These are phyloP conservation scores for Fusarium anthophilum DNA, from an alignment of 2,329 filamentous ascomycete genomes.

Conservation along the genomic window DNA sequence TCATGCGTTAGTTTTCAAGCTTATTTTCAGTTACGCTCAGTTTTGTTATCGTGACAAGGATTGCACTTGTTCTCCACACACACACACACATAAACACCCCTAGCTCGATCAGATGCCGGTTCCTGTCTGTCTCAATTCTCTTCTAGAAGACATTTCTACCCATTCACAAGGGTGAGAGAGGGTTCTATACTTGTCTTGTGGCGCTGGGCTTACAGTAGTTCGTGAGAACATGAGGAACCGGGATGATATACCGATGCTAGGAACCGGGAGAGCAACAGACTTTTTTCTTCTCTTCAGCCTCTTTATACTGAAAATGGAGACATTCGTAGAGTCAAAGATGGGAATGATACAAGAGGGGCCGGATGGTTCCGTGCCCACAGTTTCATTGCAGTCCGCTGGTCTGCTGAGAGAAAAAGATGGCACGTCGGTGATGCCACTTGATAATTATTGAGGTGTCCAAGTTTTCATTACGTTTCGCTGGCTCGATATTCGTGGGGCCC, in stretches of 20 bases:
- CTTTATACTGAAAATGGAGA: not conserved
- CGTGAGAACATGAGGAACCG: not conserved
- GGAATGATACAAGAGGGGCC: slow-evolving; percentile 5
- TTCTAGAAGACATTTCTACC: slow-evolving; percentile 26
- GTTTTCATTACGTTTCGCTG: slow-evolving; percentile 43
- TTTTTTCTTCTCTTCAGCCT: not conserved
- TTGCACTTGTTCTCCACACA: slow-evolving; percentile 18
- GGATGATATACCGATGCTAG: not conserved
- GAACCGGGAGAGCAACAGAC: slow-evolving; percentile 1
- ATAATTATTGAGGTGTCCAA: not conserved
- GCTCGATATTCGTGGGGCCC: slow-evolving; percentile 38
- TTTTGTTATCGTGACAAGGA: slow-evolving; percentile 22
- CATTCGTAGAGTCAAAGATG: not conserved
- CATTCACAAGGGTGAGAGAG: slow-evolving; percentile 8
- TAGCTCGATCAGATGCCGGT: slow-evolving; percentile 11
- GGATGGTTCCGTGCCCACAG: slow-evolving; percentile 26
- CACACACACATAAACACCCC: slow-evolving; percentile 6
- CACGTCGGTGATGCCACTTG: slow-evolving; percentile 16
- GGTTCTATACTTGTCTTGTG: slow-evolving; percentile 19
- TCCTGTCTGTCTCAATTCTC: not conserved
- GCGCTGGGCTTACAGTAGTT: slow-evolving; percentile 20
- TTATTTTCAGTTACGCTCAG: slow-evolving; percentile 14
- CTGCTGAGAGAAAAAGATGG: not conserved
- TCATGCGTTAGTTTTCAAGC: slow-evolving; percentile 16
- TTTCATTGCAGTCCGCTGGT: not conserved